These are phyloP conservation scores for Mycena crocata DNA, from an alignment of 768 basidiomycete species.

Conservation along the genomic window DNA sequence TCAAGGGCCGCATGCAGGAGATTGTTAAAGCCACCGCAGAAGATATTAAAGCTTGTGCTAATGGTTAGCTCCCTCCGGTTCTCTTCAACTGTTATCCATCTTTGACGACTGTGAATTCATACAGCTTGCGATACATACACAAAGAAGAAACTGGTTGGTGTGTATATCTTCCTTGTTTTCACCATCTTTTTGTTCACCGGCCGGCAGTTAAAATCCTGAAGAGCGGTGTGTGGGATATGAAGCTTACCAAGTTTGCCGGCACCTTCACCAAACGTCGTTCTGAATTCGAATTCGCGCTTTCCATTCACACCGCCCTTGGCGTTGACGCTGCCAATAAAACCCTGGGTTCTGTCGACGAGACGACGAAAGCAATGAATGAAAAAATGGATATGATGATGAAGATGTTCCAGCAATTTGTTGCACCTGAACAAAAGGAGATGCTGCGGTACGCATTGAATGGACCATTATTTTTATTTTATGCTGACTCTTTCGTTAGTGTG, in stretches of 20 bases:
- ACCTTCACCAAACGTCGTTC: slow-evolving; percentile 39
- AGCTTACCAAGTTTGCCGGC: slow-evolving; percentile 36
- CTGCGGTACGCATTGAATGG: slow-evolving; percentile 12
- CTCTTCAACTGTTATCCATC: not conserved
- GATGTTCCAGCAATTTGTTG: slow-evolving; percentile 38
- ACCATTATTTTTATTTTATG: not conserved
- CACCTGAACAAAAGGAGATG: slow-evolving; percentile 42
- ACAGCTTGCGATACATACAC: slow-evolving; percentile 46
- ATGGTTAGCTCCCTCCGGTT: slow-evolving; percentile 16
- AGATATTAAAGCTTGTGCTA: slow-evolving; percentile 50
- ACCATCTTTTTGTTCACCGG: not conserved
- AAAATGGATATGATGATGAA: slow-evolving; percentile 39
- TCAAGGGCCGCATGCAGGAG: slow-evolving; percentile 47
- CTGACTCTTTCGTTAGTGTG: slow-evolving; percentile 8
- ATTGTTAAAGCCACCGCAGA: slow-evolving; percentile 41
- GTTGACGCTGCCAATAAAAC: slow-evolving; percentile 30
- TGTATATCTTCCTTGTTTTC: not conserved
- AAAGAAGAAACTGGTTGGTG: slow-evolving; percentile 45
- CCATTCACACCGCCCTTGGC: slow-evolving; percentile 41
- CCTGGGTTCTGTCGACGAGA: slow-evolving; percentile 25
- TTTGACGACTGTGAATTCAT: no score
- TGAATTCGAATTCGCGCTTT: slow-evolving; percentile 44
- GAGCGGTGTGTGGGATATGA: slow-evolving; percentile 42
- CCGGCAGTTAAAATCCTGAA: slow-evolving; percentile 45
- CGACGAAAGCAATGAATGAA: slow-evolving; percentile 26